phyloP scores from a whole-genome alignment of 1,284 basidiomycete genomes.

The Trametes sp. region DNA sequence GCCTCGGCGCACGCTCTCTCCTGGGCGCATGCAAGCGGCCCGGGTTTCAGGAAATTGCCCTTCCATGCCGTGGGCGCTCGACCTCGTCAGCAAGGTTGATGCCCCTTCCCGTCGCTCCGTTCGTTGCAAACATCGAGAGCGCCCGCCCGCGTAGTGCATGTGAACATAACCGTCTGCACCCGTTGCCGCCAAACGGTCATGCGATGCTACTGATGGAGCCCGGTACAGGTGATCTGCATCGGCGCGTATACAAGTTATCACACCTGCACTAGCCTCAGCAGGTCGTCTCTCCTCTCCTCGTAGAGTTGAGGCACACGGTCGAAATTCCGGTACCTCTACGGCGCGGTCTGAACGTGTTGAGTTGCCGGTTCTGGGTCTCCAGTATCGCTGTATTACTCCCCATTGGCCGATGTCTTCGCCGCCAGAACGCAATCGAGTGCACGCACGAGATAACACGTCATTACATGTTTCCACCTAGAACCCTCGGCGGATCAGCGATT shows the following conservation, averaged over 20 bases:
- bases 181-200: constrained; percentile 15
- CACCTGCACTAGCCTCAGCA: no score
- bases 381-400: neutral
- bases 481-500: neutral
- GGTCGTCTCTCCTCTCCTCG: neutral
- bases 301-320: neutral
- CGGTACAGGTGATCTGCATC: constrained; percentile 11
- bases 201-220: constrained; percentile 9
- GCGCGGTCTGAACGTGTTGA: no score
- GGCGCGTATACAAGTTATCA: no score
- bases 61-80: neutral
- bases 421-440: neutral
- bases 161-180: constrained; percentile 12
- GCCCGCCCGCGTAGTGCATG: neutral
- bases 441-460: neutral
- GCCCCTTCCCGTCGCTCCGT: neutral
- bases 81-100: neutral
- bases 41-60: neutral
- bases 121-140: neutral
- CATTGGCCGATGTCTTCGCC: neutral
- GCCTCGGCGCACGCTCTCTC: neutral
- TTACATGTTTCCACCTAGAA: neutral
- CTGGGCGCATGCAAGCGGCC: no score
- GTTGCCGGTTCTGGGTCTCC: no score
- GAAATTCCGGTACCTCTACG: no score